Evolutionary conservation across 805 yeast species (phyloP).

Genomic region (Yamadazyma olivae): DNA sequence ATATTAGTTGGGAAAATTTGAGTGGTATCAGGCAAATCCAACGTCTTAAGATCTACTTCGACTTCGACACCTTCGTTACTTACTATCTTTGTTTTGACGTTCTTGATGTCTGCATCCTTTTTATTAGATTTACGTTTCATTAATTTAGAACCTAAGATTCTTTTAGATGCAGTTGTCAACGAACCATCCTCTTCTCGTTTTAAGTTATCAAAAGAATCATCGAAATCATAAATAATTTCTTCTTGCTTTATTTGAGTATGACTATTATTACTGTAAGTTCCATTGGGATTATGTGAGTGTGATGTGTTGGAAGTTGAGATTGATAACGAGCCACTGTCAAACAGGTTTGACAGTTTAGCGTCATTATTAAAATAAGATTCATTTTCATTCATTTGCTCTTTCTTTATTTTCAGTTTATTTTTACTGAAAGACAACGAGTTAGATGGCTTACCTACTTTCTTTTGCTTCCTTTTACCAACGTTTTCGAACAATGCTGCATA

Average conservation of each 20-base stretch:
- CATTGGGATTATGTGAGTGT: constrained; percentile 4
- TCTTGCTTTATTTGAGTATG: background rate
- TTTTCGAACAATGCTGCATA: constrained; percentile 43
- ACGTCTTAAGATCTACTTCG: constrained; percentile 36
- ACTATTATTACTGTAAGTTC: background rate
- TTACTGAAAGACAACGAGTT: constrained; percentile 7
- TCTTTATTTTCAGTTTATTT: constrained; percentile 20
- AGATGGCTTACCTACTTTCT: constrained; percentile 18
- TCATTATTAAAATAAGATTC: constrained; percentile 4
- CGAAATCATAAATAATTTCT: too few species aligned
- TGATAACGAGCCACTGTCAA: constrained; percentile 9
- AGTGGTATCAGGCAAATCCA: constrained; percentile 37
- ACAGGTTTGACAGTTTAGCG: constrained; percentile 15
- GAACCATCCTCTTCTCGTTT: constrained; percentile 5
- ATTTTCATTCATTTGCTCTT: constrained; percentile 8
- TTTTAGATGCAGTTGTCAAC: constrained; percentile 34
- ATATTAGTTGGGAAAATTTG: constrained; percentile 33
- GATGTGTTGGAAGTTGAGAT: constrained; percentile 11
- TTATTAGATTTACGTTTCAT: constrained; percentile 25
- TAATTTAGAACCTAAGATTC: constrained; percentile 39
- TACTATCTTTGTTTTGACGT: constrained; percentile 10
- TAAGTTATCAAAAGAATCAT: background rate
- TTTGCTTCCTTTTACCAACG: constrained; percentile 38
- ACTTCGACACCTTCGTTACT: constrained; percentile 31
- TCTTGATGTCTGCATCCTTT: constrained; percentile 11